A percentile compares a stretch with the other conserved stretches of the same genome.
Evolutionary conservation across 305 asterid species (phyloP).

Genomic region (Lippia alba): DNA sequence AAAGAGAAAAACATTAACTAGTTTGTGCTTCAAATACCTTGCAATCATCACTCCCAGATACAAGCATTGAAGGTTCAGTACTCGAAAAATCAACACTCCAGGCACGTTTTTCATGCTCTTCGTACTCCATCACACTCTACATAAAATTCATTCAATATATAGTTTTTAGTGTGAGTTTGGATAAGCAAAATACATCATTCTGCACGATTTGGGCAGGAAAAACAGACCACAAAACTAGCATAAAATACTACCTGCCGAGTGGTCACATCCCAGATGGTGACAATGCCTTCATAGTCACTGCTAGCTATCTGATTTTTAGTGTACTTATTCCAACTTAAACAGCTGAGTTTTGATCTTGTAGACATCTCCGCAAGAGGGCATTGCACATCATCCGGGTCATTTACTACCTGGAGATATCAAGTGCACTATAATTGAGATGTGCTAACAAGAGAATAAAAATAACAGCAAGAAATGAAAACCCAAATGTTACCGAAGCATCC

Average conservation of each 20-base stretch:
- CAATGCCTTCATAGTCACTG: slow-evolving; percentile 94
- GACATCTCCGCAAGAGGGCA: slow-evolving; percentile 89
- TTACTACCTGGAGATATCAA: slow-evolving; percentile 66
- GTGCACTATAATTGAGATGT: slow-evolving; percentile 17
- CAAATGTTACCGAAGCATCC: slow-evolving; percentile 23
- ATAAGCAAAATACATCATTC: slow-evolving; percentile 11
- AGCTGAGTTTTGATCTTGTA: slow-evolving; percentile 84
- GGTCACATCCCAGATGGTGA: slow-evolving; percentile 93
- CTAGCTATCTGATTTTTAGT: slow-evolving; percentile 79
- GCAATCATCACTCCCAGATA: slow-evolving; percentile 94
- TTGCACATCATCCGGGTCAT: slow-evolving; percentile 72
- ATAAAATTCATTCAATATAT: slow-evolving; percentile 25
- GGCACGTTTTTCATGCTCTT: slow-evolving; percentile 95
- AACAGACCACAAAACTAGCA: slow-evolving; percentile 26
- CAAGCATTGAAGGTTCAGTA: slow-evolving; percentile 90
- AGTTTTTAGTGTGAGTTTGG: slow-evolving; percentile 16
- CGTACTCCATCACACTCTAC: slow-evolving; percentile 86
- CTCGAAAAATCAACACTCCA: slow-evolving; percentile 92
- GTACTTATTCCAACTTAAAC: slow-evolving; percentile 92
- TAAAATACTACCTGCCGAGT: slow-evolving; percentile 76
- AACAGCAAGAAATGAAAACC: slow-evolving; percentile 1
- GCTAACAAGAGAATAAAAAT: neutral
- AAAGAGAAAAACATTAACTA: slow-evolving; percentile 9
- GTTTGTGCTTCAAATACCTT: slow-evolving; percentile 55
- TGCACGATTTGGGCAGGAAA: slow-evolving; percentile 27